These are phyloP conservation scores for Neurospora sp. DNA, from an alignment of 495 filamentous ascomycete species.

Conservation along the genomic window DNA sequence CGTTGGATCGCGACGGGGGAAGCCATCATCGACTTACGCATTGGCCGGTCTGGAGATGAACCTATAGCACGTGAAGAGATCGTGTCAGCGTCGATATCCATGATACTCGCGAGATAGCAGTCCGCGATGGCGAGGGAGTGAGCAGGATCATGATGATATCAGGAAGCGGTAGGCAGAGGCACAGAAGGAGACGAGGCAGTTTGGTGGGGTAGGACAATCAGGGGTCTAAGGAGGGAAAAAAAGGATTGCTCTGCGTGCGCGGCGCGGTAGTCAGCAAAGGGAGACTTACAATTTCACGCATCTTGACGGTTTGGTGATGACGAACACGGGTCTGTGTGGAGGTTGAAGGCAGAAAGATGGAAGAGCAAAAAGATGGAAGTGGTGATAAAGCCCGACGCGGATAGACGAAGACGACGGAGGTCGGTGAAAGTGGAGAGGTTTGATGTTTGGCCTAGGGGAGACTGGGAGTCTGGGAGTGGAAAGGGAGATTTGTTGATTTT, in stretches of 20 bases:
- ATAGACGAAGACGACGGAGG: constrained; percentile 9
- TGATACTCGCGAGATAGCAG: background rate
- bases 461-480: constrained; percentile 3
- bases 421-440: constrained; percentile 18
- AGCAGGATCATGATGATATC: background rate
- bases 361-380: constrained; percentile 1
- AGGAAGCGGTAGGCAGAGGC: background rate
- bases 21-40: constrained; percentile 61
- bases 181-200: background rate
- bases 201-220: background rate
- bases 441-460: constrained; percentile 1
- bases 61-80: constrained; percentile 44
- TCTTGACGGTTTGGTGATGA: constrained; percentile 40
- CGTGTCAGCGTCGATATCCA: constrained; percentile 23
- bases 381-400: constrained; percentile 2
- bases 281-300: constrained; percentile 88
- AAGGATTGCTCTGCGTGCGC: background rate
- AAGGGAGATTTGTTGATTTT: constrained; percentile 29
- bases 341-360: constrained; percentile 6
- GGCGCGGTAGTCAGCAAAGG: constrained; percentile 18
- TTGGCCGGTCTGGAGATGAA: constrained; percentile 99
- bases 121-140: background rate
- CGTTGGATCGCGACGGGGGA: constrained; percentile 10
- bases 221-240: background rate
- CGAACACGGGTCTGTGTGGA: constrained; percentile 18